Evolutionary conservation across 1,284 basidiomycete species (phyloP).

Genomic region (Heterobasidion occidentale): DNA sequence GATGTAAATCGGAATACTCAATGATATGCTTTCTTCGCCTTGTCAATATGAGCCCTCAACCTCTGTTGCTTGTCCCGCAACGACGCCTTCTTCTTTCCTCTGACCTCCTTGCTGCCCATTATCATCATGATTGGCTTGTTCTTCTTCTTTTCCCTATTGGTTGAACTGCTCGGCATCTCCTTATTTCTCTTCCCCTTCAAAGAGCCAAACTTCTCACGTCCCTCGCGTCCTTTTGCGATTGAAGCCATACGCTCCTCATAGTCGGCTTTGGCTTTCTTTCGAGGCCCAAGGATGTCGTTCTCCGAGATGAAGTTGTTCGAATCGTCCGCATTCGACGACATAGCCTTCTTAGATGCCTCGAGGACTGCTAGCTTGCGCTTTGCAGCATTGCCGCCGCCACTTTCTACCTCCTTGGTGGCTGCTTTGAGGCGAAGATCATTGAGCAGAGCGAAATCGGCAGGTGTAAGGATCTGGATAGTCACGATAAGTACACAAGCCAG

Average conservation of each 20-base stretch:
- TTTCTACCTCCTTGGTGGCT: conserved; percentile 67
- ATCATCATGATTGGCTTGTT: conserved; percentile 97
- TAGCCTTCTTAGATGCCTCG: conserved; percentile 58
- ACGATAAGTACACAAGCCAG: conserved; percentile 1
- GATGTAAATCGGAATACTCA: conserved; percentile 8
- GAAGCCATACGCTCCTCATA: conserved; percentile 94
- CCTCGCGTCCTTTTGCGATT: conserved; percentile 90
- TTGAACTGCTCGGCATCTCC: conserved; percentile 71
- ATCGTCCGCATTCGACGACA: conserved; percentile 32
- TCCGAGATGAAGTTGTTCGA: conserved; percentile 78
- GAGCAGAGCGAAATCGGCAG: conserved; percentile 92
- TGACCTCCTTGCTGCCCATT: conserved; percentile 64
- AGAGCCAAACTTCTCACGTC: conserved; percentile 91
- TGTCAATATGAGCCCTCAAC: conserved; percentile 65
- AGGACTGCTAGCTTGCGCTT: conserved; percentile 84
- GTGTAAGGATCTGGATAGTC: conserved; percentile 79
- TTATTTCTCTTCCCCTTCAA: conserved; percentile 86
- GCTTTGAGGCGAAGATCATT: conserved; percentile 86
- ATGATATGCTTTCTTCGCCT: conserved; percentile 51
- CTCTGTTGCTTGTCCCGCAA: conserved; percentile 81
- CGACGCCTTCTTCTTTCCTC: conserved; percentile 83
- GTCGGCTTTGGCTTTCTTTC: conserved; percentile 90
- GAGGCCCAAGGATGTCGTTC: conserved; percentile 86
- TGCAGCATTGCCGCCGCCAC: conserved; percentile 66
- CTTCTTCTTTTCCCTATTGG: conserved; percentile 83